Conservation (phyloP, 192 early-diverging fungal genomes). For the Coemansia sp. region DNA sequence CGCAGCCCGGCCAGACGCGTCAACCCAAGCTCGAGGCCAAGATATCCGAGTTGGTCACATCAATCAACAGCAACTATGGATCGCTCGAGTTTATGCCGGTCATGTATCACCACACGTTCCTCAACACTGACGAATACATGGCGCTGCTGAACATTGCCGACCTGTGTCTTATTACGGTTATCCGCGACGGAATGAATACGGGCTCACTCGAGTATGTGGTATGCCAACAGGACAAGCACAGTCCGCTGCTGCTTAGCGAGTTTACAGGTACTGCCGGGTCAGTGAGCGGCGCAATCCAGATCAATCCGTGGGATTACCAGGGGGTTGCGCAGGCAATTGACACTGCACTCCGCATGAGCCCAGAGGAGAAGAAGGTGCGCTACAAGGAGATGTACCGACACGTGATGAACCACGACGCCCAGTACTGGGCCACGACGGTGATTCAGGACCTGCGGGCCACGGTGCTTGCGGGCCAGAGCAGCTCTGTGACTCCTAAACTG, state of each 20-base stretch:
- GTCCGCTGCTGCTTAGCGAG: constrained; percentile 89
- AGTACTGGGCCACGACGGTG: constrained; percentile 84
- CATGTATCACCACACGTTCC: constrained; percentile 85
- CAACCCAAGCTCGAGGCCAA: constrained; percentile 72
- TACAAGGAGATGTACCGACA: constrained; percentile 71
- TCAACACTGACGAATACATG: constrained; percentile 95
- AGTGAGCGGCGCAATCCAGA: constrained; percentile 76
- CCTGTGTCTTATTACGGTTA: constrained; percentile 83
- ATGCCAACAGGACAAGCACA: constrained; percentile 83
- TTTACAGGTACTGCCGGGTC: constrained; percentile 96
- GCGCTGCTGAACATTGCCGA: constrained; percentile 92
- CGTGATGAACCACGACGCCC: constrained; percentile 78
- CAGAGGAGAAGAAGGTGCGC: constrained; percentile 64
- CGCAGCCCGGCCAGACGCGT: constrained; percentile 76
- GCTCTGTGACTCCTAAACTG: constrained; percentile 28
- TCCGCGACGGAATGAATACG: constrained; percentile 98
- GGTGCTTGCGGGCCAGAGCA: constrained; percentile 42
- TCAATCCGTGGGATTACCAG: constrained; percentile 95
- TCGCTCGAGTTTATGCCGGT: constrained; percentile 94
- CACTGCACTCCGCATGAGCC: constrained; percentile 76
- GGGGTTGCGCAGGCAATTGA: constrained; percentile 88
- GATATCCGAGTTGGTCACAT: constrained; percentile 85
- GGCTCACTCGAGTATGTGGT: constrained; percentile 91
- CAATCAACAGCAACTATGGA: constrained; percentile 94
- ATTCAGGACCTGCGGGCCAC: constrained; percentile 69